A percentile compares a stretch with the other conserved stretches of the same genome.
These are phyloP conservation scores for Epichloe gansuensis DNA, from an alignment of 2,329 filamentous ascomycete genomes.

Conservation along the genomic window DNA sequence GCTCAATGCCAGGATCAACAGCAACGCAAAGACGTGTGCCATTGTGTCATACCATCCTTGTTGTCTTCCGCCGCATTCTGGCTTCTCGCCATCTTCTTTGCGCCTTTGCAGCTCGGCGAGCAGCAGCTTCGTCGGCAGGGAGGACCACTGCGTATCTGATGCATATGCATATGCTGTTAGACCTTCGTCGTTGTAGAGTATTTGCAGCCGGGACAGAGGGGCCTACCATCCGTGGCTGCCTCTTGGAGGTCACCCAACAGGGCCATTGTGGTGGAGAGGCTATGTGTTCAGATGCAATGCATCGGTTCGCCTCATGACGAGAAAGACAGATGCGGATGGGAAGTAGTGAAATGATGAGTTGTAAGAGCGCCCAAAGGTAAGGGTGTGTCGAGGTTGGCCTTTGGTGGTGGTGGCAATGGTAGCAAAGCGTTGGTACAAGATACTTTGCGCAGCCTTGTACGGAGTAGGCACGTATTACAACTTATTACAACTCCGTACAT, in stretches of 20 bases:
- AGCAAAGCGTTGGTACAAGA: too few relatives aligned
- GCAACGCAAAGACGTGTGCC: constrained; percentile 53
- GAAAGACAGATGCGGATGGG: neutral
- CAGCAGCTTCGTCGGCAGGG: constrained; percentile 38
- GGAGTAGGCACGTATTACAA: too few relatives aligned
- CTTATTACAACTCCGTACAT: too few relatives aligned
- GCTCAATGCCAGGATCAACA: constrained; percentile 51
- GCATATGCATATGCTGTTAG: neutral
- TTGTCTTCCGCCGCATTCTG: constrained; percentile 39
- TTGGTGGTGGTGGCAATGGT: too few relatives aligned
- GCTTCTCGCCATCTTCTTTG: constrained; percentile 28
- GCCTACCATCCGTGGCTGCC: constrained; percentile 7
- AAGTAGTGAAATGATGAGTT: neutral
- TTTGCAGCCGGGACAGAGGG: neutral
- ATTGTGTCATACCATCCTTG: constrained; percentile 50
- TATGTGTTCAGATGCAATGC: neutral
- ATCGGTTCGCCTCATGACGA: constrained; percentile 4
- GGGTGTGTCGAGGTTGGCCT: too few relatives aligned
- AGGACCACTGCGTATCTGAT: constrained; percentile 28
- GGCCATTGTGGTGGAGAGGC: constrained; percentile 1
- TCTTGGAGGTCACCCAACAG: constrained; percentile 9
- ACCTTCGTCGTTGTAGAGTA: neutral
- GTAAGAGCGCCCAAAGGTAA: neutral
- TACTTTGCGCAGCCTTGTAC: too few relatives aligned
- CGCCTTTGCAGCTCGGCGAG: constrained; percentile 40